phyloP scores from a whole-genome alignment of 768 basidiomycete species.

The Pisolithus tinctorius region DNA sequence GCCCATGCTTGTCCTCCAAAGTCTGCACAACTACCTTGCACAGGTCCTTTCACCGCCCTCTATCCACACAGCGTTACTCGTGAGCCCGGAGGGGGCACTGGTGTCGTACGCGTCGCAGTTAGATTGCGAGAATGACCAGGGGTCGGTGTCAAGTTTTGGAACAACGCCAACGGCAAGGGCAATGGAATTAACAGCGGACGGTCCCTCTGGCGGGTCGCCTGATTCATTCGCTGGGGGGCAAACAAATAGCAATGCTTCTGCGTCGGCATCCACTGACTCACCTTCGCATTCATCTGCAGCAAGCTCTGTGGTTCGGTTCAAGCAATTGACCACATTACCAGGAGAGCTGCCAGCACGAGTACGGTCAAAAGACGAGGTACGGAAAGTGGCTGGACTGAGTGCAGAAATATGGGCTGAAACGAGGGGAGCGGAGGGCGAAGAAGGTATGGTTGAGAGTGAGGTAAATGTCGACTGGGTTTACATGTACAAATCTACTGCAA shows the following conservation, averaged over 20 bases:
- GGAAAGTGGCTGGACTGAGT: conserved; percentile 64
- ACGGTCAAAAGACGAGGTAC: conserved; percentile 65
- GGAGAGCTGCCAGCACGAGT: conserved; percentile 4
- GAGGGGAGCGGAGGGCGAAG: conserved; percentile 29
- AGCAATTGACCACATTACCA: neutral
- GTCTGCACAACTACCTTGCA: conserved; percentile 57
- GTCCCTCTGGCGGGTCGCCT: no score
- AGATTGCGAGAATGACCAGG: conserved; percentile 17
- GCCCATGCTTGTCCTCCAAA: conserved; percentile 63
- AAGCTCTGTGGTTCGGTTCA: neutral
- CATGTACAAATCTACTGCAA: neutral
- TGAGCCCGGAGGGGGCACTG: conserved; percentile 70
- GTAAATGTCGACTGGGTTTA: conserved; percentile 30
- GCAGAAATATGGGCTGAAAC: conserved; percentile 78
- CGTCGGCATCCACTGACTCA: no score
- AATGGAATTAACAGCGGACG: neutral
- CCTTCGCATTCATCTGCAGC: neutral
- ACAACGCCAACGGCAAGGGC: neutral
- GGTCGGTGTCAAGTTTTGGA: neutral
- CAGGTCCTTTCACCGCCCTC: conserved; percentile 53
- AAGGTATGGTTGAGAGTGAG: conserved; percentile 74
- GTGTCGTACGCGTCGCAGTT: conserved; percentile 54
- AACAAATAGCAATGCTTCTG: neutral
- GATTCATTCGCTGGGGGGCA: neutral
- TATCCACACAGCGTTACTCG: conserved; percentile 64